Evolutionary conservation across 1,284 basidiomycete genomes (phyloP).

Genomic region (Earliella scabrosa): DNA sequence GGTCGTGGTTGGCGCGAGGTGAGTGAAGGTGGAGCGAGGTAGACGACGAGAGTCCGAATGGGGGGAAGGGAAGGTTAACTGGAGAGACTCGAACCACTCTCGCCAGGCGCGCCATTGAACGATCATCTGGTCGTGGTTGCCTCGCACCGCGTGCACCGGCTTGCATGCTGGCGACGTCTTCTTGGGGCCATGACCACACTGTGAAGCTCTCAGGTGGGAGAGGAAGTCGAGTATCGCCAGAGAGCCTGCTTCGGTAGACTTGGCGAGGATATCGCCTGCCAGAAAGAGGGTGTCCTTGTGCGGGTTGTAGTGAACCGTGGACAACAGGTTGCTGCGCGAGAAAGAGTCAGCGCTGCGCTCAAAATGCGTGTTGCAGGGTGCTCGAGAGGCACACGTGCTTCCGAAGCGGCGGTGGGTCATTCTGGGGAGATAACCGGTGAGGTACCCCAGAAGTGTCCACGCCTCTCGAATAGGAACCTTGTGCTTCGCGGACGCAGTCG

Average conservation of each 20-base stretch:
- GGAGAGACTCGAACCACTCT: conserved; percentile 54
- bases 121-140: conserved; percentile 90
- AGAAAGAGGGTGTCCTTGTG: conserved; percentile 74
- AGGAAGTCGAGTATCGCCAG: conserved; percentile 70
- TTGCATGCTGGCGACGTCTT: conserved; percentile 10
- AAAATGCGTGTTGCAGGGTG: neutral
- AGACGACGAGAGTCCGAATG: conserved; percentile 10
- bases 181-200: neutral
- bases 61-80: conserved; percentile 23
- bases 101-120: conserved; percentile 89
- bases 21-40: conserved; percentile 6
- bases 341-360: conserved; percentile 6
- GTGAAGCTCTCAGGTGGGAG: conserved; percentile 35
- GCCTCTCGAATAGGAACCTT: neutral
- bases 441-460: neutral
- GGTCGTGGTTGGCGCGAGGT: conserved; percentile 4
- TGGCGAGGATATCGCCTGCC: conserved; percentile 81
- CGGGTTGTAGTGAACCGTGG: conserved; percentile 61
- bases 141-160: conserved; percentile 67
- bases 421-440: neutral
- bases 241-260: conserved; percentile 63
- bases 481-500: conserved; percentile 4
- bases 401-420: neutral
- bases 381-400: neutral
- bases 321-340: conserved; percentile 58